A percentile compares a stretch with the other conserved stretches of the same genome.
phyloP scores from a whole-genome alignment of 768 basidiomycete species.

The Obba rivulosa region DNA sequence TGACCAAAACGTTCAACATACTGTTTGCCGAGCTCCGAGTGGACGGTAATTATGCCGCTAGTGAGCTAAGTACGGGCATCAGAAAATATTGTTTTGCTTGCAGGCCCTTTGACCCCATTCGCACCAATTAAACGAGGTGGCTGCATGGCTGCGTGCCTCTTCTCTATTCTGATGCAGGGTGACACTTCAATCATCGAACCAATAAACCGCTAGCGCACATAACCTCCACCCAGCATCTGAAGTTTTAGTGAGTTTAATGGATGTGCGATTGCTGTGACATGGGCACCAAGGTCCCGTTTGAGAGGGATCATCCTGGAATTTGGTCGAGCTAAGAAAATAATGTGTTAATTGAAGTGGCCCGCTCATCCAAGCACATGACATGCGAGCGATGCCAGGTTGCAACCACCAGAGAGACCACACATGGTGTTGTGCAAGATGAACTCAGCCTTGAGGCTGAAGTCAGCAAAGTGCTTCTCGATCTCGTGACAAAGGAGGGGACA shows the following conservation, averaged over 20 bases:
- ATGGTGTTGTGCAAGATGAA: conserved; percentile 99
- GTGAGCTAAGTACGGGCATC: too few species aligned
- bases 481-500: conserved; percentile 96
- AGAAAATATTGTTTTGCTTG: too few species aligned
- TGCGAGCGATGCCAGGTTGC: conserved; percentile 99
- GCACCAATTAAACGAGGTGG: conserved; percentile 24
- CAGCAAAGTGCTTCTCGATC: conserved; percentile 98
- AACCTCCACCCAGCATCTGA: conserved; percentile 78
- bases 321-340: too few species aligned
- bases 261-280: too few species aligned
- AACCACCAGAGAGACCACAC: conserved; percentile 94
- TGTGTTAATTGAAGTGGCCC: too few species aligned
- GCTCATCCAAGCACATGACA: conserved; percentile 95
- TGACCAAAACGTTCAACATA: too few species aligned
- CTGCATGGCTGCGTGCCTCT: conserved; percentile 49
- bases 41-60: too few species aligned
- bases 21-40: too few species aligned
- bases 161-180: conserved; percentile 62
- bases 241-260: too few species aligned
- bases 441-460: conserved; percentile 98
- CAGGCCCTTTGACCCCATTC: conserved; percentile 24
- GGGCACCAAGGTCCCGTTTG: too few species aligned
- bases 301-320: too few species aligned
- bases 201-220: conserved; percentile 62
- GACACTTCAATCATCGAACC: conserved; percentile 64